A percentile compares a stretch with the other conserved stretches of the same genome.
These are phyloP conservation scores for Asterophora parasitica DNA, from an alignment of 768 basidiomycete genomes.

Conservation along the genomic window DNA sequence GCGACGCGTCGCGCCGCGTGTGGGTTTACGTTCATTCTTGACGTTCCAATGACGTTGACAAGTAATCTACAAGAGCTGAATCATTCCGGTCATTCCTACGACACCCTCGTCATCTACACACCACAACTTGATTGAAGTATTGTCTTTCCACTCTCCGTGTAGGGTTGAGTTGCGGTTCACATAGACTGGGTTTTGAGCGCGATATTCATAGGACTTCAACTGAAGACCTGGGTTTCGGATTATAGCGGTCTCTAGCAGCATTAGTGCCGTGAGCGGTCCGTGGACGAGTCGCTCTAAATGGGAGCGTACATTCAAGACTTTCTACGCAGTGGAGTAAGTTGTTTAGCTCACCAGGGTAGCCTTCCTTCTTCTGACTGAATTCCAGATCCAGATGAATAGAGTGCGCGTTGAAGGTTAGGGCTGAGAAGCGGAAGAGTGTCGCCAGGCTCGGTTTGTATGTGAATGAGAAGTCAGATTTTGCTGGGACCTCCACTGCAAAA, in stretches of 20 bases:
- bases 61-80: conserved; percentile 21
- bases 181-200: conserved; percentile 61
- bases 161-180: conserved; percentile 48
- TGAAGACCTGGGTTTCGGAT: conserved; percentile 43
- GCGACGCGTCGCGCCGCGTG: neutral
- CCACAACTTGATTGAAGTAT: conserved; percentile 45
- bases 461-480: conserved; percentile 53
- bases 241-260: conserved; percentile 62
- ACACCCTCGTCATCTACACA: conserved; percentile 52
- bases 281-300: conserved; percentile 73
- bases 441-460: conserved; percentile 61
- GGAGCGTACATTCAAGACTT: neutral
- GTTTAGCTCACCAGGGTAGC: conserved; percentile 56
- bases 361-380: conserved; percentile 62
- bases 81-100: conserved; percentile 64
- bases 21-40: too few relatives aligned
- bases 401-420: conserved; percentile 83
- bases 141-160: conserved; percentile 39
- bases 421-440: conserved; percentile 82
- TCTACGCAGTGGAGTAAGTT: neutral
- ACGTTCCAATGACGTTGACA: too few relatives aligned
- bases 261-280: conserved; percentile 75
- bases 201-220: conserved; percentile 58
- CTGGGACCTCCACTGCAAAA: conserved; percentile 46
- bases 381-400: conserved; percentile 79